phyloP scores from a whole-genome alignment of 2,329 filamentous ascomycete species.

The Parascedosporium putredinis region DNA sequence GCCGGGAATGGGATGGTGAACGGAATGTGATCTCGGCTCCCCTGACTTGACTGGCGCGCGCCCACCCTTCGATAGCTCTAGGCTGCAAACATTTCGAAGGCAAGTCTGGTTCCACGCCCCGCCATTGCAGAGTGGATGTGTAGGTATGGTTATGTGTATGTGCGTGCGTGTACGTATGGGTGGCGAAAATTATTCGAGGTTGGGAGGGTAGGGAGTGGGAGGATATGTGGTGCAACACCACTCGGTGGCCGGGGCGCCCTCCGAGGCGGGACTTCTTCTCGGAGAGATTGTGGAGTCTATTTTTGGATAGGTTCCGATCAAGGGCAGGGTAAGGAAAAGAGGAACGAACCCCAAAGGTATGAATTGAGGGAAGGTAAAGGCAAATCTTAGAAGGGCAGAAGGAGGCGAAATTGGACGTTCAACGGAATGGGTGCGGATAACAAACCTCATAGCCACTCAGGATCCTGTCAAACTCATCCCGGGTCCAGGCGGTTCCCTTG shows the following conservation, averaged over 20 bases:
- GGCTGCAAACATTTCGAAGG: too few species aligned
- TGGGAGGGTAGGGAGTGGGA: too few species aligned
- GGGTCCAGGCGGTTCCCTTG: conserved; percentile 47
- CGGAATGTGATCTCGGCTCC: too few species aligned
- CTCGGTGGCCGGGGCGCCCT: neutral
- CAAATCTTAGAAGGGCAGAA: neutral
- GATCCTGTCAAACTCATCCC: conserved; percentile 59
- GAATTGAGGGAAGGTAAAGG: too few species aligned
- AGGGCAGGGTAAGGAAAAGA: too few species aligned
- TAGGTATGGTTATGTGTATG: neutral
- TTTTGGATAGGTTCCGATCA: too few species aligned
- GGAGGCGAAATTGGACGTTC: neutral
- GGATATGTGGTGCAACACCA: neutral
- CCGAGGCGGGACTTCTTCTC: neutral
- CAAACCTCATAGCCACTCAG: conserved; percentile 44
- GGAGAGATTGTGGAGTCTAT: neutral
- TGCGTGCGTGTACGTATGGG: neutral
- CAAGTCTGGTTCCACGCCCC: neutral
- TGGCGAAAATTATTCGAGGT: neutral
- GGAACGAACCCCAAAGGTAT: too few species aligned
- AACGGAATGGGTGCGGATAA: too few species aligned
- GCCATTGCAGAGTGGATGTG: neutral
- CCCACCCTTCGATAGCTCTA: too few species aligned
- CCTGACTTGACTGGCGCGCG: too few species aligned
- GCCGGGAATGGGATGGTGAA: too few species aligned